Base-by-base conservation (phyloP, 2,329 filamentous ascomycete genomes). In the Ascochyta viciae-villosae region DNA sequence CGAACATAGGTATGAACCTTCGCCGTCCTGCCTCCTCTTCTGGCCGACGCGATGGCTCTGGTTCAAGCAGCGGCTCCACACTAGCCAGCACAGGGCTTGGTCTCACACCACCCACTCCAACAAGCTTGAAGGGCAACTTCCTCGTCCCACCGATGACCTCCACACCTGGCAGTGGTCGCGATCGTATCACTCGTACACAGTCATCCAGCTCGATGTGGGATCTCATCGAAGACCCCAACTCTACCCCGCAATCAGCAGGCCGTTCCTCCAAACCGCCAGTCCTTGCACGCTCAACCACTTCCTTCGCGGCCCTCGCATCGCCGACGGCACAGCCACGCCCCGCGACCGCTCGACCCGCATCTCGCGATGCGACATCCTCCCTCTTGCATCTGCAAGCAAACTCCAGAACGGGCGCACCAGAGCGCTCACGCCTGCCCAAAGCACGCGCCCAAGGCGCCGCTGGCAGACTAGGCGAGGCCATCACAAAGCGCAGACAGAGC, bases 51-150 rank as follows among this genome's bases (percentile, higher is more conserved):
- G 70, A 71, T n/a, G 72, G 67, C 29, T 74, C 69, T 13, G 72
- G 72, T 8, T 71, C 68, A 19, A 72, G 69, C 57, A 69, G 54
- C 23, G 72, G 72, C n/a, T 68, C 63, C 12, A 71, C 68, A 1
- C 58, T 70, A 7, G 65, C 67, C 0, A 56, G 63, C 15, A 62
- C 64, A 29, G 59, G 63, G 15, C 64, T 69, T 42, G 66, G 66
- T 1, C 63, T 74, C 45, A 75, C 72, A 39, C 72, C 72, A 1
- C 69, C 71, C 0, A 75, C 72, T 1, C 72, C 72, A 6, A 74
- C 64, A 15, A 73, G 69, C 8, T 54, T 75, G 22, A 73, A 72
- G 53, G 58, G 58, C 10, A 64, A 61, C 3, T 72, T 72, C 34
- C 63, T 63, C 29, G 63, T 71, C 5, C 69, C 70, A 3, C 60